Percentiles rank a stretch among this genome's conserved stretches.
phyloP scores from a whole-genome alignment of 139 green algal species.

The Auxenochlorella pyrenoidosa region DNA sequence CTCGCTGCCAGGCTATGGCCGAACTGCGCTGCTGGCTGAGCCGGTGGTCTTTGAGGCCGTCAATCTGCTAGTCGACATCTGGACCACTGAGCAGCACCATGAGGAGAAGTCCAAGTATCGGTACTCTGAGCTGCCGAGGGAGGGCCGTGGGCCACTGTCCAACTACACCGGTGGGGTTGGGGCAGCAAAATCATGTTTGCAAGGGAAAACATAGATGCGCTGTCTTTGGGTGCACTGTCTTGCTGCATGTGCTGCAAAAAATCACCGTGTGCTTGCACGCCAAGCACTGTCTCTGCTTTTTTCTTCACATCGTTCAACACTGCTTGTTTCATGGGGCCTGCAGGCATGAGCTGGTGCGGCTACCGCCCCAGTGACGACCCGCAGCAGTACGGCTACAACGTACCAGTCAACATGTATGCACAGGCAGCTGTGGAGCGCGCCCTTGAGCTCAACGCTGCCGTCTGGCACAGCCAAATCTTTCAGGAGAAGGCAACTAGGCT shows the following conservation, averaged over 20 bases:
- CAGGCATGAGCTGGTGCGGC: constrained; percentile 73
- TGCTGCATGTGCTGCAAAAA: background rate
- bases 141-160: constrained; percentile 39
- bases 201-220: no score
- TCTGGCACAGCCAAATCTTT: constrained; percentile 56
- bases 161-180: constrained; percentile 44
- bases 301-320: background rate
- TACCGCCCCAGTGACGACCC: constrained; percentile 71
- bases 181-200: no score
- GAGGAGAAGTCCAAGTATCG: constrained; percentile 59
- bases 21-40: constrained; percentile 40
- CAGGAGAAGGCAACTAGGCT: constrained; percentile 12
- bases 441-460: constrained; percentile 52
- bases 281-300: no score
- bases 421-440: constrained; percentile 58
- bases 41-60: constrained; percentile 61
- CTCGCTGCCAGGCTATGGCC: constrained; percentile 34
- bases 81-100: constrained; percentile 61
- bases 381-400: constrained; percentile 59
- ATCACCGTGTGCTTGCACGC: no score
- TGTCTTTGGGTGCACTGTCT: background rate
- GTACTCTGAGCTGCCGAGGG: constrained; percentile 63
- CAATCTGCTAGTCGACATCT: constrained; percentile 50
- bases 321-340: background rate
- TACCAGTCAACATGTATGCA: constrained; percentile 64